Base-by-base conservation (phyloP, 306 rosid species). In the Oxytropis ochrocephala region DNA sequence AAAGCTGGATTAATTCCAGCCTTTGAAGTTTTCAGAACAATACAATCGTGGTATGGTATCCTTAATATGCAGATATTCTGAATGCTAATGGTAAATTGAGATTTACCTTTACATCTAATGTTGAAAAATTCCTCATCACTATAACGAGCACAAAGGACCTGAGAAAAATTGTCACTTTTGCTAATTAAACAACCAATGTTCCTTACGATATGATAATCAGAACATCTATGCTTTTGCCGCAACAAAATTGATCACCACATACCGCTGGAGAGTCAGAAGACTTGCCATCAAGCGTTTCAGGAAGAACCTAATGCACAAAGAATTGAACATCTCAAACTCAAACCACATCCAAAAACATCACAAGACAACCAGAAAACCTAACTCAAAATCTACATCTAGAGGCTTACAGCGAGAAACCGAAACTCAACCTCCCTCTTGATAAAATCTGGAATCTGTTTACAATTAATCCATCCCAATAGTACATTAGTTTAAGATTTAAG, bases 81-180 rank as follows among this genome's bases (percentile, higher is more conserved):
- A 72, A 27, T 8, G 56, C 38, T 16, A 5, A 16, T 12, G 69
- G 75, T 12, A 57, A 38, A 42, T 81, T 8, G 53, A 77, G 39
- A 56, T 27, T 47, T 82, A 93, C 96, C 98, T 85, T 88, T 80
- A 80, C 98, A 93, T 83, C 96, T 70, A 63, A 86, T 80, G 75
- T 68, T 79, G 52, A 93, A 80, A 74, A 90, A 93, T 43, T 93
- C 96, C 72, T 93, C 98, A 44, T 92, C 96, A 69, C 90, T 89
- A 53, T 82, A 93, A 6, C 90, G 96, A 75, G 88, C 87, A 79
- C 98, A 93, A 68, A 93, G 91, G 72, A 93, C 93, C 98, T 93
- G 89, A 64, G 36, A 48, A 70, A 52, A 43, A 17, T 38, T 3
- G 43, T 16, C 18, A 14, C 49, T 19, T 61, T 21, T 33, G 11